phyloP scores from a whole-genome alignment of 1,284 basidiomycete species.

The Ustilago trichophora region DNA sequence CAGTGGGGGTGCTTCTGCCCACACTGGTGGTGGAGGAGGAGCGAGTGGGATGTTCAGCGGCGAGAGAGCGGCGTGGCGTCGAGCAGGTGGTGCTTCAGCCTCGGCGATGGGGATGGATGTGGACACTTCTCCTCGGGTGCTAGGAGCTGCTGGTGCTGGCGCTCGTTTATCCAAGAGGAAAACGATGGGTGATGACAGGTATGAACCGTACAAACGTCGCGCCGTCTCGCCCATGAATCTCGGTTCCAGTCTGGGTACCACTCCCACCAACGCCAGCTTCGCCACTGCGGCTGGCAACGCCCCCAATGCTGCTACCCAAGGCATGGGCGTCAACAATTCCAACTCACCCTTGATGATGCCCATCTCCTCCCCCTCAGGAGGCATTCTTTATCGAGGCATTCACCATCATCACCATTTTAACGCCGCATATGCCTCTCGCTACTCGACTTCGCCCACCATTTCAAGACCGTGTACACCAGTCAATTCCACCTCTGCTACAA shows the following conservation, averaged over 20 bases:
- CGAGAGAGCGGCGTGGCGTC: too few species aligned
- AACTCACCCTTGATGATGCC: constrained; percentile 34
- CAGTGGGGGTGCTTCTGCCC: too few species aligned
- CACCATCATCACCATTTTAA: constrained; percentile 14
- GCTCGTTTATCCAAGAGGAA: constrained; percentile 40
- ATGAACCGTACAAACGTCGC: constrained; percentile 53
- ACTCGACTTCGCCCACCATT: constrained; percentile 39
- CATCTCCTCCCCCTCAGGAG: constrained; percentile 26
- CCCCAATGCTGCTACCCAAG: too few species aligned
- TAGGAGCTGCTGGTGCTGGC: constrained; percentile 5
- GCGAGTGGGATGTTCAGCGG: too few species aligned
- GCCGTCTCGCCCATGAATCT: constrained; percentile 51
- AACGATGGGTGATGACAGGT: constrained; percentile 44
- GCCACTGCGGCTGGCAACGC: too few species aligned
- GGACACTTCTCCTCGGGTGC: constrained; percentile 30
- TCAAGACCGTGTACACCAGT: constrained; percentile 36
- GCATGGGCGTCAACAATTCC: background rate
- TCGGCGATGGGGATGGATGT: constrained; percentile 27
- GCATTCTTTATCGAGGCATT: constrained; percentile 16
- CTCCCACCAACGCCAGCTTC: constrained; percentile 6
- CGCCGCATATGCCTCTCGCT: constrained; percentile 13
- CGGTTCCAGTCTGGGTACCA: constrained; percentile 17
- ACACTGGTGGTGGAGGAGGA: too few species aligned
- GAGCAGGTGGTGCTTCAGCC: too few species aligned
- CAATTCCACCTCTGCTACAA: constrained; percentile 2